Conservation (phyloP, 2,329 filamentous ascomycete species). For the Penicillium hesseltinei region DNA sequence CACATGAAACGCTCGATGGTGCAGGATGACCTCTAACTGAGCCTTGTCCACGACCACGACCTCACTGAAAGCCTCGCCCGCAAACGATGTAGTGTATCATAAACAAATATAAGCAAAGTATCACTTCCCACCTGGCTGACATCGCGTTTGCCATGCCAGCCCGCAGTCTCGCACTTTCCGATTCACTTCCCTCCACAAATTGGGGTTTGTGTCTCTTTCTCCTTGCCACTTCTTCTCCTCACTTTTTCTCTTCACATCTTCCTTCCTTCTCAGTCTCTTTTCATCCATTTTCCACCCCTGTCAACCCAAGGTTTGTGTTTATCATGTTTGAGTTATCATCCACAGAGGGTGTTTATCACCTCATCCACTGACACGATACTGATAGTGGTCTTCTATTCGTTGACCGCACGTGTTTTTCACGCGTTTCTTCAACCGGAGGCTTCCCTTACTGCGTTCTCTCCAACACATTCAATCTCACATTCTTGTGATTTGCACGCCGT, state of each 20-base stretch:
- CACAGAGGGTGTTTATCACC: neutral
- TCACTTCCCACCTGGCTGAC: neutral
- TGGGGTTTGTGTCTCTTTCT: neutral
- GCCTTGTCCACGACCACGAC: neutral
- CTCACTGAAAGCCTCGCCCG: neutral
- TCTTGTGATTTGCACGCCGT: neutral
- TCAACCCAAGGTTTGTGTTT: neutral
- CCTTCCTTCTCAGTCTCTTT: no score
- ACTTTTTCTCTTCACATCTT: neutral
- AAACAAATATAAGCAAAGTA: neutral
- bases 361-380: neutral
- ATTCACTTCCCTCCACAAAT: neutral
- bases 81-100: neutral
- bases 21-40: neutral
- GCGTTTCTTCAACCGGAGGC: neutral
- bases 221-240: neutral
- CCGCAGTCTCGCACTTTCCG: neutral
- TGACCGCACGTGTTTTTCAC: neutral
- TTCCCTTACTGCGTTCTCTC: neutral
- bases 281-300: neutral
- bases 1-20: neutral
- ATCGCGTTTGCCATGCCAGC: neutral
- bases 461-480: neutral
- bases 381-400: neutral
- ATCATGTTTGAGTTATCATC: neutral